phyloP scores from a whole-genome alignment of 805 yeast species.

The Myxozyma melibiosi region DNA sequence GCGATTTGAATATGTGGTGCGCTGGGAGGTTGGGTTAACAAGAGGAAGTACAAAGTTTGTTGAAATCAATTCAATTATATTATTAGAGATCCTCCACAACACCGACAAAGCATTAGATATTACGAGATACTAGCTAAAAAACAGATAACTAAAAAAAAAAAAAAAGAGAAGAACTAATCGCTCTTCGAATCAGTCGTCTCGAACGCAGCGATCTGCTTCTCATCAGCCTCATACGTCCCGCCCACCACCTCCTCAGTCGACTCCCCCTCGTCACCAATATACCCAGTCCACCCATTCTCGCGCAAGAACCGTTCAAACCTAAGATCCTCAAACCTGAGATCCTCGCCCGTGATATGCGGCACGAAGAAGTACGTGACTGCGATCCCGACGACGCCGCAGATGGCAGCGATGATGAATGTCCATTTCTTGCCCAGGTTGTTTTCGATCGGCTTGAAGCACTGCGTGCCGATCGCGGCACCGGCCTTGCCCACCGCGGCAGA shows the following conservation, averaged over 20 bases:
- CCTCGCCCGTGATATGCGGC: constrained; percentile 73
- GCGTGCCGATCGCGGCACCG: constrained; percentile 83
- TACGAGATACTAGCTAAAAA: too few relatives aligned
- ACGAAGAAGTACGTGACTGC: constrained; percentile 59
- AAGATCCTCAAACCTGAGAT: constrained; percentile 64
- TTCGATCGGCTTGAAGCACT: constrained; percentile 70
- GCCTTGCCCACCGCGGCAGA: constrained; percentile 81
- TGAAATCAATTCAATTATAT: too few relatives aligned
- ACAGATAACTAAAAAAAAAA: too few relatives aligned
- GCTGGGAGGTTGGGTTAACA: too few relatives aligned
- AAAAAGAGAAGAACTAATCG: too few relatives aligned
- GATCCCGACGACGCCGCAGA: constrained; percentile 68
- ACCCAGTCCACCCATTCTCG: constrained; percentile 60
- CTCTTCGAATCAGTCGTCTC: too few relatives aligned
- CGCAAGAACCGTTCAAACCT: constrained; percentile 61
- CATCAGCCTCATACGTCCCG: neutral
- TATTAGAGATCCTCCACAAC: too few relatives aligned
- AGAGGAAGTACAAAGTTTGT: too few relatives aligned
- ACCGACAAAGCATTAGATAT: too few relatives aligned
- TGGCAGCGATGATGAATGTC: constrained; percentile 81
- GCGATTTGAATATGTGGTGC: too few relatives aligned
- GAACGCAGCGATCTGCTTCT: too few relatives aligned
- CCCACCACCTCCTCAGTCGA: neutral
- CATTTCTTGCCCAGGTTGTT: constrained; percentile 63
- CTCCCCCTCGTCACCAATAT: constrained; percentile 41